Base-by-base conservation (phyloP, 345 rosid species). In the Eutrema yunnanense region DNA sequence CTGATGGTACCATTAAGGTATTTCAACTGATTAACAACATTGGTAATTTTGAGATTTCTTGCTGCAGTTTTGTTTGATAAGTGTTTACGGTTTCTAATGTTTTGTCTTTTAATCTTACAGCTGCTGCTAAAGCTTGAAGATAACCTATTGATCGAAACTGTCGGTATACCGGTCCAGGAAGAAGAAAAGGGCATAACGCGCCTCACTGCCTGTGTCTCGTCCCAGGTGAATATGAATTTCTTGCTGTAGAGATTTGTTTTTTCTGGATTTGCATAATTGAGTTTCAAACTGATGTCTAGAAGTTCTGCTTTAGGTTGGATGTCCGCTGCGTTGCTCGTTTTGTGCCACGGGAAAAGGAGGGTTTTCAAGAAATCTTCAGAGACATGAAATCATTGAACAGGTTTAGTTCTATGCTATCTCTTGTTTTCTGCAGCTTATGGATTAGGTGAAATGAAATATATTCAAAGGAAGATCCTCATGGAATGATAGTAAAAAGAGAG, bases 281-380 rank as follows among this genome's bases (percentile, higher is more conserved):
- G n/a, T 19, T 59, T 67, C 2, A 9, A 9, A 41, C 30, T 77
- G 51, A 77, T 65, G 47, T 58, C 8, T 77, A 56, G 34, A 36
- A 71, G 62, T 19, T 67, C 46, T 72, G 32, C 12, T 76, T 65
- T 84, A 95, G 99, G 99, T 95, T 19, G 99, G 99, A 32, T 92
- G 98, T 79, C 97, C 99, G 0, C 79, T 95, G 74, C 92, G 87
- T 47, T 90, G 98, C 82, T 95, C 96, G n/a, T 95, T 95, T 78
- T 92, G 98, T 86, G 98, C 99, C 71, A 92, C 99, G 40, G 99
- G 98, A 44, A 95, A 90, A 80, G 99, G 99, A 57, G 99, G 98
- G 14, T 95, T 77, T 79, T 90, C 96, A 37, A 87, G 99, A 76
- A 95, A 95, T 82, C 99, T 95, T 71, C 67, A 78, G 51, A 72